Base-by-base conservation (phyloP, 352 stramenopile species). In the Phytophthora parvispora region DNA sequence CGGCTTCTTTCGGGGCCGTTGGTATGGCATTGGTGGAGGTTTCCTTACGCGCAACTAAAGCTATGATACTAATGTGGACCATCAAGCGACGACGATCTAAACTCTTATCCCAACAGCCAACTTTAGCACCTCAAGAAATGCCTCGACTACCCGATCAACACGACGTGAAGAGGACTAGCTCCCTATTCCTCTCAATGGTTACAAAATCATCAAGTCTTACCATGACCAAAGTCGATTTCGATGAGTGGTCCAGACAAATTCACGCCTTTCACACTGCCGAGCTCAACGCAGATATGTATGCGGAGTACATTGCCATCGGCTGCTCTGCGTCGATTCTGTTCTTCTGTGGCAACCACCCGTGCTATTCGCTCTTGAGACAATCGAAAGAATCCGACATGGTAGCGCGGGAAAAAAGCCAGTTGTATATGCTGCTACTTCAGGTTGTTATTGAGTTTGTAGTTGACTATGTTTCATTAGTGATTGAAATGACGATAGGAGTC, bases 231-330 rank as follows among this genome's bases (percentile, higher is more conserved):
- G 38, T 8, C 2, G 36, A 60, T 2, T 56, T 67, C 45, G 49
- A 72, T 10, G 9, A 67, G 20, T 66, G 64, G 50, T 42, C 49
- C 34, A 48, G 49, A 7, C 74, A 72, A 51, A 15, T 67, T 16
- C 55, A 67, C 16, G 20, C 36, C 10, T 72, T 72, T 6, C 56
- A 67, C 24, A 42, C 31, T 2, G 56, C 48, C n/a, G 56, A 72
- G 29, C 16, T 66, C 12, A 67, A 68, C 42, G 65, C 62, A 1
- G 61, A 78, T 27, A 83, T 83, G 64, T 62, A 58, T 12, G 62
- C 64, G 31, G 67, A 83, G 59, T 86, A 86, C 60, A 80, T 83
- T 6, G 70, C 77, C 6, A 77, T 83, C 43, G 62, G 60, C 0
- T 72, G 71, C 28, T 83, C 65, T 3, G 57, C 60, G 5, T 53